phyloP scores from a whole-genome alignment of 106 monocot genomes.

The Iris macrosiphon region DNA sequence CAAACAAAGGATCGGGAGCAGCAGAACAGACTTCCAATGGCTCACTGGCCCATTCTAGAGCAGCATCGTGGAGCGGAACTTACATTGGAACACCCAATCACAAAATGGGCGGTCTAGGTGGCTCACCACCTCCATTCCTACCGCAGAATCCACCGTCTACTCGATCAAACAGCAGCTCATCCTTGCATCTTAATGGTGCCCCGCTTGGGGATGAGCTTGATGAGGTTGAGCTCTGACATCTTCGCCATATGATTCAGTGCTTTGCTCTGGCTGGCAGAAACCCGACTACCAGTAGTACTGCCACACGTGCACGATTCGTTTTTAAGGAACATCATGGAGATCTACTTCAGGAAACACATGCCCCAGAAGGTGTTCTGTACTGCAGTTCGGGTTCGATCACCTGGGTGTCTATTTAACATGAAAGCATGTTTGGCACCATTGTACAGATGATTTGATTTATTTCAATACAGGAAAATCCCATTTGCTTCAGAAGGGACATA shows the following conservation, averaged over 20 bases:
- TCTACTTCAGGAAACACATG: neutral
- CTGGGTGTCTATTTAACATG: conserved; percentile 16
- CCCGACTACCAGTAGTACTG: neutral
- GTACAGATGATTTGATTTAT: conserved; percentile 67
- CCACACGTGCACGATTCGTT: too few species aligned
- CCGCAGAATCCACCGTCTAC: conserved; percentile 5
- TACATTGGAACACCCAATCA: neutral
- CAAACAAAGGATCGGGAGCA: conserved; percentile 11
- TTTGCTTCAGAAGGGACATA: neutral
- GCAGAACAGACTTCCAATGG: conserved; percentile 8
- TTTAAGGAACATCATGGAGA: neutral
- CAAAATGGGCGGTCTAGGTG: neutral
- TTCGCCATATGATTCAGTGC: neutral
- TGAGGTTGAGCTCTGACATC: conserved; percentile 19
- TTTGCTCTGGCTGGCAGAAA: neutral
- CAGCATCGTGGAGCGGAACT: conserved; percentile 20
- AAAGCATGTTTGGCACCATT: conserved; percentile 24
- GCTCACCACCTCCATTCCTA: neutral
- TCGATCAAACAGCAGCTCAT: conserved; percentile 6
- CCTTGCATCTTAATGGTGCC: neutral
- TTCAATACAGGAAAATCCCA: conserved; percentile 8
- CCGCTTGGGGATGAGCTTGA: conserved; percentile 14
- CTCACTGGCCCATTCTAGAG: conserved; percentile 14
- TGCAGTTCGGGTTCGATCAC: conserved; percentile 7
- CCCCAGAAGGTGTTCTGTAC: conserved; percentile 13